A percentile compares a stretch with the other conserved stretches of the same genome.
Evolutionary conservation across 176 grass and related monocot species (phyloP).

Genomic region (Puccinellia tenuiflora): DNA sequence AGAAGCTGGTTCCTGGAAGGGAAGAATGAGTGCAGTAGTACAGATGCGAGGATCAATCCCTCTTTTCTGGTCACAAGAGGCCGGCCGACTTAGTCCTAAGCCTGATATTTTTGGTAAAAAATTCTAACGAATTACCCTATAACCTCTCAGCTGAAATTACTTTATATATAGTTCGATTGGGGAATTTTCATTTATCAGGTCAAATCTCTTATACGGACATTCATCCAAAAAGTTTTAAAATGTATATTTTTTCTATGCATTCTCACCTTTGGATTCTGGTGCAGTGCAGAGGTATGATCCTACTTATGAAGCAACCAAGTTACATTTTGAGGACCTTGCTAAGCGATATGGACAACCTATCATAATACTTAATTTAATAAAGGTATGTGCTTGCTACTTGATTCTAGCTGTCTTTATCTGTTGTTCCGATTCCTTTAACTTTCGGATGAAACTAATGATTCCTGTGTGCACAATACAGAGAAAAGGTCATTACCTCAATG

Average conservation of each 20-base stretch:
- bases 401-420: neutral
- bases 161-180: neutral
- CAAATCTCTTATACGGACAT: neutral
- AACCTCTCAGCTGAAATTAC: neutral
- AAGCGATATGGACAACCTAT: conserved; percentile 91
- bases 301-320: conserved; percentile 92
- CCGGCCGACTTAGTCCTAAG: conserved; percentile 94
- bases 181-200: neutral
- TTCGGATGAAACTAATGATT: conserved; percentile 5
- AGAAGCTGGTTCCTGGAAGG: conserved; percentile 75
- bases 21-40: conserved; percentile 90
- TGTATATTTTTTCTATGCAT: neutral
- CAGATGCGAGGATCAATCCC: conserved; percentile 99
- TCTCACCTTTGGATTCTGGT: conserved; percentile 32
- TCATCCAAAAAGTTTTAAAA: conserved; percentile 3
- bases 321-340: conserved; percentile 92
- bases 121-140: neutral
- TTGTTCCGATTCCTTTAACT: neutral
- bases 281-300: conserved; percentile 99
- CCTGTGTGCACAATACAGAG: neutral
- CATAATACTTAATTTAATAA: conserved; percentile 98
- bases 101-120: conserved; percentile 90
- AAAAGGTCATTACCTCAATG: neutral
- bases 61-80: conserved; percentile 97
- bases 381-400: conserved; percentile 42